Evolutionary conservation across 2,329 filamentous ascomycete species (phyloP).

Genomic region (Phialocephala subalpina): DNA sequence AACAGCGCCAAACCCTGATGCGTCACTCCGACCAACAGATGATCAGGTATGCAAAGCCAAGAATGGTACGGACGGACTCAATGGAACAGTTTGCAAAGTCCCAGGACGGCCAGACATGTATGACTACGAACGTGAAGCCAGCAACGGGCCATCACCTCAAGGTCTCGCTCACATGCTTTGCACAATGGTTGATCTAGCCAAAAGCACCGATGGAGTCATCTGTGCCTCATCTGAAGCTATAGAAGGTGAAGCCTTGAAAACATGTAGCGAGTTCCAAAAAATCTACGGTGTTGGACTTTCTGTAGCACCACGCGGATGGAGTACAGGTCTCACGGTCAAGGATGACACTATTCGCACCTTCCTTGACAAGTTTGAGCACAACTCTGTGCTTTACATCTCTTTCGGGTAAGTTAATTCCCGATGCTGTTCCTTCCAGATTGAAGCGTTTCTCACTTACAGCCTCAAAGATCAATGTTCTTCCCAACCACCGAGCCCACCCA

Average conservation of each 20-base stretch:
- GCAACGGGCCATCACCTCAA: constrained; percentile 11
- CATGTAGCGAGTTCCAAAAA: constrained; percentile 10
- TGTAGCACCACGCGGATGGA: constrained; percentile 13
- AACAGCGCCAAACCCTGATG: no score
- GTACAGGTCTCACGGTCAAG: neutral
- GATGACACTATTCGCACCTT: constrained; percentile 13
- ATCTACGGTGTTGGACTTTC: constrained; percentile 16
- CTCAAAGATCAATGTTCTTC: constrained; percentile 16
- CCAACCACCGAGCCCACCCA: constrained; percentile 10
- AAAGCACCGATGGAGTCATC: constrained; percentile 16
- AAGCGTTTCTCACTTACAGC: neutral
- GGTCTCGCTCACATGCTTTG: constrained; percentile 4
- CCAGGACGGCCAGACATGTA: constrained; percentile 20
- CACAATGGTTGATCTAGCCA: constrained; percentile 6
- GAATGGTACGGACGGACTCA: constrained; percentile 17
- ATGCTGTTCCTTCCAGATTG: neutral
- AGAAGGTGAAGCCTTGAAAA: constrained; percentile 11
- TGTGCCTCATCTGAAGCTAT: constrained; percentile 4
- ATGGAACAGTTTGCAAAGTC: constrained; percentile 8
- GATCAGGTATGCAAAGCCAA: constrained; percentile 5
- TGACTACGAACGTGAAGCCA: constrained; percentile 21
- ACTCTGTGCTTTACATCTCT: constrained; percentile 17
- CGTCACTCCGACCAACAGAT: neutral
- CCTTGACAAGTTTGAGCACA: constrained; percentile 5
- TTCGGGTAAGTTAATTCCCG: constrained; percentile 8